These are phyloP conservation scores for Lactarius psammicola DNA, from an alignment of 768 basidiomycete genomes.

Conservation along the genomic window DNA sequence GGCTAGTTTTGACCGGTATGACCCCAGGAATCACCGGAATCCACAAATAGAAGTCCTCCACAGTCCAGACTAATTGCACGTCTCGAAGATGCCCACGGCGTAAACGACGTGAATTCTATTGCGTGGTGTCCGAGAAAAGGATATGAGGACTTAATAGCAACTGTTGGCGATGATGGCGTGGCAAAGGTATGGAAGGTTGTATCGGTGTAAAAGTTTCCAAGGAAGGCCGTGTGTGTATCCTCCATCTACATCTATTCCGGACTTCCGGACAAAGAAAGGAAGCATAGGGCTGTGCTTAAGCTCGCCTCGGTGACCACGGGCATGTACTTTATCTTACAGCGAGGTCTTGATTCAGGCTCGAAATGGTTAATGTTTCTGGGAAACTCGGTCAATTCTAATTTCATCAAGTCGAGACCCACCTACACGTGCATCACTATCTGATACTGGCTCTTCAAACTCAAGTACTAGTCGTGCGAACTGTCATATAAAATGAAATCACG, in stretches of 20 bases:
- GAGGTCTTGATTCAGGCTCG: background rate
- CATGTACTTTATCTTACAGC: background rate
- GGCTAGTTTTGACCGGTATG: background rate
- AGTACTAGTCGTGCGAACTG: background rate
- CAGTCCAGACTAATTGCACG: slow-evolving; percentile 50
- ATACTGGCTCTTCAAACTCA: background rate
- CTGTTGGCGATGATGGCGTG: slow-evolving; percentile 82
- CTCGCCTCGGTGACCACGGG: background rate
- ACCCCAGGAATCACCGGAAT: background rate
- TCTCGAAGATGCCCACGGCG: slow-evolving; percentile 68
- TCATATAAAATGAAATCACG: background rate
- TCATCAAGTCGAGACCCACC: too few species aligned
- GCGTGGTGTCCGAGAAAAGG: slow-evolving; percentile 77
- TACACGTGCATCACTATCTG: background rate
- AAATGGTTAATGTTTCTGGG: background rate
- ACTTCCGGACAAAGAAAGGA: background rate
- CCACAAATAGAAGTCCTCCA: slow-evolving; percentile 21
- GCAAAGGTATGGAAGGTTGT: slow-evolving; percentile 74
- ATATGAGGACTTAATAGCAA: slow-evolving; percentile 66
- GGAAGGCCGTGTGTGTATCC: background rate
- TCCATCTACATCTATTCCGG: background rate
- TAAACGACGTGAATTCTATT: slow-evolving; percentile 82
- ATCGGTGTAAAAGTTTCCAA: slow-evolving; percentile 15
- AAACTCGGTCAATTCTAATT: background rate
- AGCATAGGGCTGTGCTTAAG: background rate